A percentile compares a stretch with the other conserved stretches of the same genome.
Evolutionary conservation across 2,329 filamentous ascomycete genomes (phyloP).

Genomic region (Stylonectria norvegica): DNA sequence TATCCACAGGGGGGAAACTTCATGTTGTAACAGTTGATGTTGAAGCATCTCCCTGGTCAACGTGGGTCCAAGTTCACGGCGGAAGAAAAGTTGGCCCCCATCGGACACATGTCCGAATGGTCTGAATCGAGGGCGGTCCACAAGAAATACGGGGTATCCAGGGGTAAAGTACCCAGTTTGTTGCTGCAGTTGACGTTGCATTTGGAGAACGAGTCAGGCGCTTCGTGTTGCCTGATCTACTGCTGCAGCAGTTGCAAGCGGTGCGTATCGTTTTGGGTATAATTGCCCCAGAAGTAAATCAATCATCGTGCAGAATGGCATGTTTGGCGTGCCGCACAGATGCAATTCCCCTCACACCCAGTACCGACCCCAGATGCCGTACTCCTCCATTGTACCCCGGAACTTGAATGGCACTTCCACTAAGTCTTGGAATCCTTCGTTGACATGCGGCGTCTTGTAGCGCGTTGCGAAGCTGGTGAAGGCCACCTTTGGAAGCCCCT

Average conservation of each 20-base stretch:
- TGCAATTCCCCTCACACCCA: conserved; percentile 64
- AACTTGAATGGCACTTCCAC: conserved; percentile 73
- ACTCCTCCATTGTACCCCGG: conserved; percentile 64
- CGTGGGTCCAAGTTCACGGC: no score
- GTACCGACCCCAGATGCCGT: conserved; percentile 69
- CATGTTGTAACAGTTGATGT: no score
- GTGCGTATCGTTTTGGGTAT: not conserved
- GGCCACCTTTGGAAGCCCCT: conserved; percentile 71
- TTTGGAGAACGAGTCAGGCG: not conserved
- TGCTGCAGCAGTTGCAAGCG: not conserved
- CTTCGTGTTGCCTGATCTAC: conserved; percentile 1
- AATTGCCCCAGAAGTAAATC: conserved; percentile 7
- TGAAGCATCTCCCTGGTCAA: no score
- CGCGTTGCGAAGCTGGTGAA: conserved; percentile 73
- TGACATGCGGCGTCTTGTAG: conserved; percentile 66
- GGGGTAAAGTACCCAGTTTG: no score
- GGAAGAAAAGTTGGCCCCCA: no score
- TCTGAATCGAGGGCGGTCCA: no score
- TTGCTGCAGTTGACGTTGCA: no score
- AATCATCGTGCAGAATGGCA: conserved; percentile 17
- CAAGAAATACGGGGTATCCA: no score
- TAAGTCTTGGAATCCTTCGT: conserved; percentile 84
- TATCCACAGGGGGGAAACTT: conserved; percentile 7
- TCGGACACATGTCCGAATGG: no score
- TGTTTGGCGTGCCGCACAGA: conserved; percentile 12